Base-by-base conservation (phyloP, 441 rosid genomes). In the Sinapis alba region DNA sequence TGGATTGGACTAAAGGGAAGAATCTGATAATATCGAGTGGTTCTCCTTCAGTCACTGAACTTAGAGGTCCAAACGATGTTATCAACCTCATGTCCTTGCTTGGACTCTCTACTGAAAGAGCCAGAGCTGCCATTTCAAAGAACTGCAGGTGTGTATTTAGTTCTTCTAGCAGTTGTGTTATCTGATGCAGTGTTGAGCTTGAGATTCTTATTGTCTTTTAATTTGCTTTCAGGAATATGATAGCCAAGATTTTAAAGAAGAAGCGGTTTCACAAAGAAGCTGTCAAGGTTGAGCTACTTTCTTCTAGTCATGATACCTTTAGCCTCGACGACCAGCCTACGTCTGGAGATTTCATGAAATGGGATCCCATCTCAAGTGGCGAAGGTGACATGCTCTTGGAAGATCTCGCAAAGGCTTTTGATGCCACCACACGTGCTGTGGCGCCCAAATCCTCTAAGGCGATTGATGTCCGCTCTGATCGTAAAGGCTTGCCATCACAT, bases 11-110 rank as follows among this genome's bases (percentile, higher is more conserved):
- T 10, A 80, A 86, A 38, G 98, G 97, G 70, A 88, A 82, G 78
- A 91, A 89, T 84, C 76, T 90, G 21, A 79, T 96, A 79, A 65
- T 89, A 38, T 83, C 97, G 15, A 90, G 96, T 81, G 91, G 83
- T 79, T 90, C 92, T 34, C 74, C 87, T 79, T 88, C 91, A 32
- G 90, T 89, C 13, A 82, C 79, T 69, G 96, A 89, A 68, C 75
- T 91, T 72, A 91, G 97, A 80, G 98, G 98, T 66, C 98, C 98
- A 2, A 83, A 83, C 57, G 97, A 91, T 85, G 91, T 93, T 61
- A 86, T 89, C 34, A 96, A 96, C 79, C 82, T 93, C 24, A 77
- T 84, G 43, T 90, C 87, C 30, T 84, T 96, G 84, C 80, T 90
- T 73, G 97, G 98, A 65, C 83, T 93, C 71, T 79, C 93, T 20